Percentiles rank a stretch among this genome's conserved stretches.
These are phyloP conservation scores for Globisporangium camurandrum DNA, from an alignment of 352 stramenopile species.

Conservation along the genomic window DNA sequence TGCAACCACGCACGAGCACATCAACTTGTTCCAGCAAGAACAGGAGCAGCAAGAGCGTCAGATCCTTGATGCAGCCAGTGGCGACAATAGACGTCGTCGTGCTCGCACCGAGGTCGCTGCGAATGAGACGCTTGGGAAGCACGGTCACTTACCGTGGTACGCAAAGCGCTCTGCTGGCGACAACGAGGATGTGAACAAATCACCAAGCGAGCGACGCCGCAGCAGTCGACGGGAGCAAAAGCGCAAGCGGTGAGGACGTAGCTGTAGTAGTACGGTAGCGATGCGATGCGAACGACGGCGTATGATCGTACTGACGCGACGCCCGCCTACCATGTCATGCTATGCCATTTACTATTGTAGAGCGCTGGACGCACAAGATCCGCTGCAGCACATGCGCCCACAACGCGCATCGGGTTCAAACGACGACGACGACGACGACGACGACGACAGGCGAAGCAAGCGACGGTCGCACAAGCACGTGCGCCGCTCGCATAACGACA, in stretches of 20 bases:
- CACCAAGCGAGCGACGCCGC: neutral
- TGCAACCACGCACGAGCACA: conserved; percentile 9
- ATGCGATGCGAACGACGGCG: too few species aligned
- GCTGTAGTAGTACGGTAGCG: neutral
- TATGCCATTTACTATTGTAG: too few species aligned
- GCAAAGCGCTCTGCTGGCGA: conserved; percentile 11
- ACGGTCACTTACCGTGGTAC: conserved; percentile 37
- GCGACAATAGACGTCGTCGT: conserved; percentile 1
- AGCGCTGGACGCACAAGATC: conserved; percentile 25
- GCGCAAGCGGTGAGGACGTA: conserved; percentile 24
- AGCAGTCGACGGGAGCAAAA: conserved; percentile 20
- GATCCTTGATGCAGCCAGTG: too few species aligned
- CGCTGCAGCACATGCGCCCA: conserved; percentile 33
- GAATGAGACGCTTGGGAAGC: conserved; percentile 25
- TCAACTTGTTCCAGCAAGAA: conserved; percentile 35
- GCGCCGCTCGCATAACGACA: neutral
- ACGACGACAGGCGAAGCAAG: neutral
- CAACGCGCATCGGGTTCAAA: conserved; percentile 4
- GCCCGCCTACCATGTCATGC: too few species aligned
- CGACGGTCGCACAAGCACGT: neutral
- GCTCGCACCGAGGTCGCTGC: neutral
- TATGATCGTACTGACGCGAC: too few species aligned
- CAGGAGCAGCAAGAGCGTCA: conserved; percentile 3
- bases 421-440: conserved; percentile 4
- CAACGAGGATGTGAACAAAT: conserved; percentile 1